Percentiles rank a stretch among this genome's conserved stretches.
Conservation (phyloP, 2,329 filamentous ascomycete genomes). For the Fusarium penzigii region DNA sequence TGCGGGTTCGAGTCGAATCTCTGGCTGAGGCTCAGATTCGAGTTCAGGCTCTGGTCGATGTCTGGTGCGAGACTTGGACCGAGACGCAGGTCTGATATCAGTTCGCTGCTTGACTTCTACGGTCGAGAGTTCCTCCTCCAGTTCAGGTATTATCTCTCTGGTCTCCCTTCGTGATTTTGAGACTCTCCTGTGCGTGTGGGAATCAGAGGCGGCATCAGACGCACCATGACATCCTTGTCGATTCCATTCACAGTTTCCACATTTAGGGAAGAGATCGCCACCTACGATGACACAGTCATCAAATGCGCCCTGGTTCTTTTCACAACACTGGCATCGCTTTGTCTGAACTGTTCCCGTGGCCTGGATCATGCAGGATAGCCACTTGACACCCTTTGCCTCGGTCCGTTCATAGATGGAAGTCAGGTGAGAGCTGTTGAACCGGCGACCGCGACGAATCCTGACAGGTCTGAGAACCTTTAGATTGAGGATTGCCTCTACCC, state of each 20-base stretch:
- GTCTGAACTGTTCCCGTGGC: slow-evolving; percentile 46
- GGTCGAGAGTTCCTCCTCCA: background rate
- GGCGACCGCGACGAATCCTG: slow-evolving; percentile 43
- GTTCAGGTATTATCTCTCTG: background rate
- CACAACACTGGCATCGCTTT: slow-evolving; percentile 43
- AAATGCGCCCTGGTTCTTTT: slow-evolving; percentile 45
- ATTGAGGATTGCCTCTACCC: slow-evolving; percentile 39
- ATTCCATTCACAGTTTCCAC: slow-evolving; percentile 55
- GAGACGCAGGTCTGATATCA: background rate
- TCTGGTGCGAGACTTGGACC: background rate
- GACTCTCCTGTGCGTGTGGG: slow-evolving; percentile 13
- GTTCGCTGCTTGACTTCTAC: background rate
- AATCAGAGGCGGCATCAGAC: slow-evolving; percentile 25
- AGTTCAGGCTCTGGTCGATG: background rate
- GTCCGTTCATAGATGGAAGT: slow-evolving; percentile 43
- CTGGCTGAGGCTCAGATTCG: no score
- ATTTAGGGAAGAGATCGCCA: slow-evolving; percentile 45
- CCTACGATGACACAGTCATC: slow-evolving; percentile 47
- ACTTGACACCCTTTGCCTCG: slow-evolving; percentile 46
- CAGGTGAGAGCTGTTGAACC: slow-evolving; percentile 42
- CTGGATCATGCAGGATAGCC: slow-evolving; percentile 52
- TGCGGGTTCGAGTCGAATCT: slow-evolving; percentile 8
- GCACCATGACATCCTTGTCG: slow-evolving; percentile 39
- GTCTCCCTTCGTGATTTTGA: slow-evolving; percentile 13
- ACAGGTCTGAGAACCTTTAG: slow-evolving; percentile 41